Conservation (phyloP, 371 early-diverging fungal species). For the Mucor plumbeus region DNA sequence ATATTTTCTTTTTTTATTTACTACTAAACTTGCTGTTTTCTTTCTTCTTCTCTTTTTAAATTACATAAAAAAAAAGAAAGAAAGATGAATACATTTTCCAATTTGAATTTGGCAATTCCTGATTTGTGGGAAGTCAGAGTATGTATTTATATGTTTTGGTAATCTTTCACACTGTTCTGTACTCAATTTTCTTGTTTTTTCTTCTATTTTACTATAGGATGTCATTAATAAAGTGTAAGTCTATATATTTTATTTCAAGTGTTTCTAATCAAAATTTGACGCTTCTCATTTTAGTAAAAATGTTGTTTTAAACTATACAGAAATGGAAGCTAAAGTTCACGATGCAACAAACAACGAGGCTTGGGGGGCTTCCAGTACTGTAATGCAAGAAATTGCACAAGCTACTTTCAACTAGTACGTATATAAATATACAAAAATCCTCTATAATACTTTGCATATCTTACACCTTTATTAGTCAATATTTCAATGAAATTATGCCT, state of each 20-base stretch:
- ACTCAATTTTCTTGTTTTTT: background rate
- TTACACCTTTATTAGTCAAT: conserved; percentile 57
- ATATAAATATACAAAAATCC: background rate
- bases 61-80: background rate
- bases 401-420: conserved; percentile 82
- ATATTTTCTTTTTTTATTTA: background rate
- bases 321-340: conserved; percentile 87
- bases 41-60: background rate
- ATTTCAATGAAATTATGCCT: conserved; percentile 94
- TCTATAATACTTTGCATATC: background rate
- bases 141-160: background rate
- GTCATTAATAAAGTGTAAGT: conserved; percentile 72
- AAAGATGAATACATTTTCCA: conserved; percentile 48
- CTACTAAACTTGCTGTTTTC: background rate
- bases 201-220: conserved; percentile 41
- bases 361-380: conserved; percentile 93
- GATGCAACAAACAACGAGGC: conserved; percentile 87
- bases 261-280: background rate
- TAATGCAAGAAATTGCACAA: conserved; percentile 90
- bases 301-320: conserved; percentile 85
- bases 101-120: conserved; percentile 46
- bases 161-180: background rate
- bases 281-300: conserved; percentile 51
- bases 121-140: conserved; percentile 63
- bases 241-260: background rate